Percentiles rank a stretch among this genome's conserved stretches.
Evolutionary conservation across 768 basidiomycete species (phyloP).

Genomic region (Amanita molliuscula): DNA sequence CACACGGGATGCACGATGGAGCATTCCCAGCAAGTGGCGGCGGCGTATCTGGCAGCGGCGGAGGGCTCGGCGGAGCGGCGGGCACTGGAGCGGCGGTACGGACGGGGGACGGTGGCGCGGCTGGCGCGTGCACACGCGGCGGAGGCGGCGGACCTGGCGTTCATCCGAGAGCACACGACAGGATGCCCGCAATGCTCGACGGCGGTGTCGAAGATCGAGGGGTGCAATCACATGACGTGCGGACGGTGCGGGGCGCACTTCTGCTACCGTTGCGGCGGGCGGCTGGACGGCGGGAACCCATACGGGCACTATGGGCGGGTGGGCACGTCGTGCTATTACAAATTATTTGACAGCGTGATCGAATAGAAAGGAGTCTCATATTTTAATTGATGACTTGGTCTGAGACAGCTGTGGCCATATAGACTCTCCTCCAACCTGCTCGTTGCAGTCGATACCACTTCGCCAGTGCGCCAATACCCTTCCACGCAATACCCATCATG

Average conservation of each 20-base stretch:
- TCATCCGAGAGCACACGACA: conserved; percentile 62
- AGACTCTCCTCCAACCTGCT: conserved; percentile 6
- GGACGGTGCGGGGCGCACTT: conserved; percentile 68
- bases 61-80: conserved; percentile 40
- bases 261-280: conserved; percentile 68
- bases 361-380: conserved; percentile 9
- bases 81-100: conserved; percentile 53
- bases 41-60: conserved; percentile 52
- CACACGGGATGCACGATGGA: conserved; percentile 61
- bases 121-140: conserved; percentile 60
- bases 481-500: conserved; percentile 47
- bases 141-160: conserved; percentile 63
- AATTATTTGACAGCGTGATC: conserved; percentile 43
- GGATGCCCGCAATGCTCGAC: conserved; percentile 66
- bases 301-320: conserved; percentile 60
- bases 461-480: conserved; percentile 51
- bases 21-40: conserved; percentile 51
- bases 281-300: conserved; percentile 38
- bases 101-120: conserved; percentile 45
- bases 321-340: conserved; percentile 45
- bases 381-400: conserved; percentile 25
- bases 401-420: conserved; percentile 21
- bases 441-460: conserved; percentile 38
- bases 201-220: conserved; percentile 63
- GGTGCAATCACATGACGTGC: conserved; percentile 89